These are phyloP conservation scores for Annulohypoxylon truncatum DNA, from an alignment of 2,329 filamentous ascomycete species.

Conservation along the genomic window DNA sequence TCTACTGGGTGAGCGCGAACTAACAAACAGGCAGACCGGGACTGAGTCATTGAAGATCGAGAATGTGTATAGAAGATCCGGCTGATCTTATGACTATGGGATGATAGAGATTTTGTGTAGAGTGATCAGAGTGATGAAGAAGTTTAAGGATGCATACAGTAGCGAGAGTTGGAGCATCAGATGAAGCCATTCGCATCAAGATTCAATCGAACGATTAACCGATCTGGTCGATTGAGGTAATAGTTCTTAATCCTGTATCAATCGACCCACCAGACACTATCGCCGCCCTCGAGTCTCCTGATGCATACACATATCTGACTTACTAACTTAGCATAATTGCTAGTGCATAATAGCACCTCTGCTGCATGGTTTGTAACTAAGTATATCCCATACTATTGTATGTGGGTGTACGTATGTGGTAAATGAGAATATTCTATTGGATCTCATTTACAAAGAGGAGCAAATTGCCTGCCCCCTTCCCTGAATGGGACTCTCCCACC, in stretches of 20 bases:
- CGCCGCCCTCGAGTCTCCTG: constrained; percentile 34
- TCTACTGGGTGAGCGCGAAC: constrained; percentile 11
- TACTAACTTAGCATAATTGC: constrained; percentile 17
- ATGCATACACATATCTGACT: constrained; percentile 13
- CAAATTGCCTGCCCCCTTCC: constrained; percentile 28
- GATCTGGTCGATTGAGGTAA: constrained; percentile 24
- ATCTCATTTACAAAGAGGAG: constrained; percentile 11
- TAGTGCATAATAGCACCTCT: constrained; percentile 5
- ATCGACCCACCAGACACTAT: constrained; percentile 31
- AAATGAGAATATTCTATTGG: constrained; percentile 28
- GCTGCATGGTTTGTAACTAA: not conserved
- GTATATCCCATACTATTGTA: not conserved
- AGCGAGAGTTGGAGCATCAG: constrained; percentile 14
- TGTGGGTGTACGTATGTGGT: constrained; percentile 11
- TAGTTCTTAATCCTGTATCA: constrained; percentile 13
- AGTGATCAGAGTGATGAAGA: constrained; percentile 5
- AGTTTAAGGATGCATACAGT: constrained; percentile 1
- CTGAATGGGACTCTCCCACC: constrained; percentile 14
- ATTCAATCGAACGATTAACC: constrained; percentile 32
- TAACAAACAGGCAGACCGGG: not conserved
- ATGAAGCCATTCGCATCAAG: constrained; percentile 34
- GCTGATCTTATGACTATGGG: constrained; percentile 34
- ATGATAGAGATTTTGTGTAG: constrained; percentile 16
- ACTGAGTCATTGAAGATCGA: constrained; percentile 6
- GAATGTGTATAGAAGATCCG: constrained; percentile 7